Base-by-base conservation (phyloP, 352 stramenopile genomes). In the Globisporangium cederbergense region DNA sequence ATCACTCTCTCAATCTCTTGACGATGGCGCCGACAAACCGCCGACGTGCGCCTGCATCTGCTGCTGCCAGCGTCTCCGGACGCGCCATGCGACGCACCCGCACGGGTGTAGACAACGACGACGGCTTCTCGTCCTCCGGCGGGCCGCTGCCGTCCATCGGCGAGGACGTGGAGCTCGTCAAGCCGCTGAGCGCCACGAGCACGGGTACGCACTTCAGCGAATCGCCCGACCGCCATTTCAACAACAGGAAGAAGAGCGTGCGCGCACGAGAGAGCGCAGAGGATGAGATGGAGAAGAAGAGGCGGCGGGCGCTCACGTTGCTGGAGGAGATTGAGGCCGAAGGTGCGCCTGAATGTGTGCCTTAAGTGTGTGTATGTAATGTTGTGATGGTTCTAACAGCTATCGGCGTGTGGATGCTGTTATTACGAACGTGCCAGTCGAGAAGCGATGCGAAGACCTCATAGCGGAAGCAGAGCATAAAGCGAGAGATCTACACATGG, bases 251-350 rank as follows among this genome's bases (percentile, higher is more conserved):
- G 63, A 80, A 78, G 28, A 46, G 62, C 18, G 61, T 22, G 53
- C 73, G 71, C 5, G 66, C 72, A 36, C 69, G 67, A 7, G 62
- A 53, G 3, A 14, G n/a, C 11, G 25, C 59, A 20, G 11, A 65
- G 13, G 45, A 62, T 25, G 57, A 60, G 22, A 58, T 73, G 0
- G 67, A 88, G 65, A 76, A 76, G 46, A 86, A 82, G 62, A 76
- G 72, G 25, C 74, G 73, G 22, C 68, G 77, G 32, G 67, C 83
- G 45, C 45, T 78, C 16, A 64, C 68, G 61, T 36, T 90, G 32
- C 64, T 93, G 58, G 72, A 81, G 16, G 81, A 90, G 42, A 68
- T 93, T 7, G 81, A 91, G 58, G 81, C 68, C 5, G 75, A 90
- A 74, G 71, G 83, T 92, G 57, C 43, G 69, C 49, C 11, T 14